Base-by-base conservation (phyloP, 768 basidiomycete species). In the Pleurotus sapidus region DNA sequence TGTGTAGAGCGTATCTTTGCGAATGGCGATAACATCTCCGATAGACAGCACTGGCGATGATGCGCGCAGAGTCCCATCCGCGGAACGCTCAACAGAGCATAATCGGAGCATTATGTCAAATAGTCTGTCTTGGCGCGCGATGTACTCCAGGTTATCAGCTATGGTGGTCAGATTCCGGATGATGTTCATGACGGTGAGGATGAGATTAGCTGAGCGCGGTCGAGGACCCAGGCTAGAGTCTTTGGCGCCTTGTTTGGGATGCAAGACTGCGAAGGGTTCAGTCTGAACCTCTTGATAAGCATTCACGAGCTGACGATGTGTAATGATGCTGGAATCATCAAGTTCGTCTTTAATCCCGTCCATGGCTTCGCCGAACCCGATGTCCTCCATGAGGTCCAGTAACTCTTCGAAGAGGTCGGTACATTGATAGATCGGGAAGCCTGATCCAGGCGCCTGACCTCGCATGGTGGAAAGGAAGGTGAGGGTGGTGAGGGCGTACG, bases 401-500 rank as follows among this genome's bases (percentile, higher is more conserved):
- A 93, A 70, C 64, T 98, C 95, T 54, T 93, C 88, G 58, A 95
- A 77, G 38, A 98, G 78, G 60, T 96, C 95, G 4, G 77, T 75
- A 61, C 91, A 90, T 59, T 89, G 85, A 14, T 73, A 70, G 20
- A 97, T 83, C 1, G 88, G 87, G 68, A 95, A 93, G 9, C 89
- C 91, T 14, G 79, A 77, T 12, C 78, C 79, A 20, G 79, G 75
- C n/a, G 79, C 77, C 57, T 81, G 82, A 8, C 84, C 86, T 25
- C 83, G 83, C 84, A 92, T 86, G 2, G 87, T 86, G 11, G 90
- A 89, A 57, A 97, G 74, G 66, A 96, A 75, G 3, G 87, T 87
- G 62, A 98, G 78, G 4, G 92, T 91, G 18, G 94, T 93, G 62
- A 99, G 74, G 4, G 91, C 93, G 68, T 95, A 98, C 3, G 94